Evolutionary conservation across 163 green algal species (phyloP), one percentile per base, ranked within the genome.

Genomic region (Trebouxiophyceae sp.): DNA sequence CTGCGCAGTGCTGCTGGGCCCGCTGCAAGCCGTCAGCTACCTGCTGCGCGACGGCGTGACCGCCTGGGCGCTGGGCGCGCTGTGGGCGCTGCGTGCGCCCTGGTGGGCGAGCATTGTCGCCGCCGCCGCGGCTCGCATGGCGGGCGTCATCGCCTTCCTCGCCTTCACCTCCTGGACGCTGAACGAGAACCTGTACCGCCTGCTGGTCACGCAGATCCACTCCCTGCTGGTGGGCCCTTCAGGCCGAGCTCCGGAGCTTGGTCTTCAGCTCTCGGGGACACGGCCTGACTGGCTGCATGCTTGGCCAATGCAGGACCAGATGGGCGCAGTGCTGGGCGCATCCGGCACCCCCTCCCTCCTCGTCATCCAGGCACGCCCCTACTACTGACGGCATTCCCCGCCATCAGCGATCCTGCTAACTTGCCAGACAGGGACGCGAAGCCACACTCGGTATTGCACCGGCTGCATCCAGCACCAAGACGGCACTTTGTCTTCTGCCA

Each of bases 131-230:
- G 72, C 77, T 32, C 68, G 84, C 34, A 76, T 90, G 59, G 34
- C 30, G 0, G 84, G 85, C 0, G 70, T 78, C 58, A 19, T 86
- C 20, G 71, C 65, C 24, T 89, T 76, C 67, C 69, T 93, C 16
- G 57, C 74, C n/a, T 61, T 91, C 20, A 78, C 76, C 22, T 84
- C 68, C 31, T 76, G 80, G 45, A 84, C 81, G 16, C 85, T 90
- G 60, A 88, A 90, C 60, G 87, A 95, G 54, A 89, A 95, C 79
- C 68, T 95, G 62, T 85, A 83, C 34, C 62, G 67, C 20, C 60
- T 92, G 8, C 67, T 92, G 65, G 61, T 92, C 23, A 75, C 44
- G 34, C 91, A 90, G 61, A 68, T 89, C 0, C 81, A 89, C 65
- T 68, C 77, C 29, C 69, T 91, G 66, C 77, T 95, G 77, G 84